A percentile compares a stretch with the other conserved stretches of the same genome.
Conservation (phyloP, 2,329 filamentous ascomycete species). For the Aureobasidium lini region DNA sequence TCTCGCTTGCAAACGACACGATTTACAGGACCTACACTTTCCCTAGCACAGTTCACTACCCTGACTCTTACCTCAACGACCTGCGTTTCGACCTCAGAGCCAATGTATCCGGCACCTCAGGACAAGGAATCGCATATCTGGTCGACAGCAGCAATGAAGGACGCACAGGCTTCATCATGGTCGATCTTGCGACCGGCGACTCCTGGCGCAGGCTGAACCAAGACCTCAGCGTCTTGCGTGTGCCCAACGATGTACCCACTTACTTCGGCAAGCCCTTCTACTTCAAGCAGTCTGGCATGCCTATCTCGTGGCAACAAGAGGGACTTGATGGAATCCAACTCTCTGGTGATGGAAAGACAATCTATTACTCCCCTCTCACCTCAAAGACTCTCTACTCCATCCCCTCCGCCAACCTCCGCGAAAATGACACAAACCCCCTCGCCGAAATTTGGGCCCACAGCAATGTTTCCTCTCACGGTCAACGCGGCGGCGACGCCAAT, state of each 20-base stretch:
- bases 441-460: constrained; percentile 36
- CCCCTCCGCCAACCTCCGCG: constrained; percentile 26
- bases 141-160: constrained; percentile 41
- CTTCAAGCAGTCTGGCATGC: constrained; percentile 21
- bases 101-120: constrained; percentile 30
- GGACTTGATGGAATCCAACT: constrained; percentile 39
- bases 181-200: constrained; percentile 36
- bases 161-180: constrained; percentile 40
- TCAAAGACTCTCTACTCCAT: constrained; percentile 30
- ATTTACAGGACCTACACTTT: constrained; percentile 37
- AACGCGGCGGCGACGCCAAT: constrained; percentile 39
- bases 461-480: constrained; percentile 40
- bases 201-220: constrained; percentile 34
- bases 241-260: constrained; percentile 23
- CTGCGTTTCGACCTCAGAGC: constrained; percentile 40
- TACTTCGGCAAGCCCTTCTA: constrained; percentile 29
- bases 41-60: constrained; percentile 35
- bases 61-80: constrained; percentile 42
- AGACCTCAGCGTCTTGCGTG: constrained; percentile 27
- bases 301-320: constrained; percentile 23
- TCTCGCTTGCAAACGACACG: constrained; percentile 35
- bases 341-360: constrained; percentile 34
- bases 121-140: constrained; percentile 38
- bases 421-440: constrained; percentile 26
- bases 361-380: constrained; percentile 39